Base-by-base conservation (phyloP, 2,329 filamentous ascomycete species). In the Colletotrichum cuscutae region DNA sequence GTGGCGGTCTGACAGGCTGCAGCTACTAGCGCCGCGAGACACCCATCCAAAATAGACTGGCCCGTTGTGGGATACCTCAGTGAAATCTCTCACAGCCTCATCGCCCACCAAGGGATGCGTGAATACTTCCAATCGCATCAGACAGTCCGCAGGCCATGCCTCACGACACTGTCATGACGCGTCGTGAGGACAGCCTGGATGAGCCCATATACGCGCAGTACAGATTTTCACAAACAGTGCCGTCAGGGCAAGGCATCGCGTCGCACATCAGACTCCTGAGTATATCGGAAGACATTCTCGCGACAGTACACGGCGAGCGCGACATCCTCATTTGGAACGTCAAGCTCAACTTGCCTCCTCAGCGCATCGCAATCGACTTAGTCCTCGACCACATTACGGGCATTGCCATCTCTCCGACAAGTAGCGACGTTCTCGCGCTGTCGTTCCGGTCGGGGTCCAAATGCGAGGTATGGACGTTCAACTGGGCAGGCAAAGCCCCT, bases 261-360 rank as follows among this genome's bases (percentile, higher is more conserved):
- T 52, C 61, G 19, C 66, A 49, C 2, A 73, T 71, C 56, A 49
- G 71, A 13, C 61, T 71, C 22, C 35, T 61, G 24, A 61, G 60
- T 35, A 22, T 65, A 12, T 65, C 49, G 4, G 30, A 70, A 22
- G 28, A 49, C 11, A 15, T 56, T 8, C 61, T 73, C 35, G 56
- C 52, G 13, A 73, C 66, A 6, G 71, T 71, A 1, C 71, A 71
- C 35, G 66, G 71, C 12, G 61, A 71, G 7, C 26, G 71, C 46
- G 56, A 65, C 24, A 49, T 72, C 1, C 46, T 72, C 24, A 61
- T 65, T 6, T 72, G 71, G 66, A 57, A 49, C 11, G n/a, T 65
- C 26, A 19, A 49, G 6, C 54, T 30, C 56, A 57, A 70, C 19
- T 19, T 42, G 26, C 60, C 71, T 28, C 71, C 66, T 13, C 67